Evolutionary conservation across 2,329 filamentous ascomycete genomes (phyloP).

Genomic region (Cadophora malorum): DNA sequence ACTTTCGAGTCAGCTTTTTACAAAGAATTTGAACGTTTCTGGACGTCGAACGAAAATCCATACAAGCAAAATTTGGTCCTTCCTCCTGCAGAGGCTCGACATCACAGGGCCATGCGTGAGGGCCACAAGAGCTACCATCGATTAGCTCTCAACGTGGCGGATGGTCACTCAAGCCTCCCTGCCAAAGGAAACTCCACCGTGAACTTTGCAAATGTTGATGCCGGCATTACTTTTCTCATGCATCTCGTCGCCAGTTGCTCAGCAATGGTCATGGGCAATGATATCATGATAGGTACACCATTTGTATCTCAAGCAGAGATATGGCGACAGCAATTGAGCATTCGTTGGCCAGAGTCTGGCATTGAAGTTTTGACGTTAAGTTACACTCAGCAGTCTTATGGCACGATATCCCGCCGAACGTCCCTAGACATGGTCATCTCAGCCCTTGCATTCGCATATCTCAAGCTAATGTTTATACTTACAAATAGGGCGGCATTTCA

Average conservation of each 20-base stretch:
- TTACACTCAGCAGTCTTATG: too few relatives aligned
- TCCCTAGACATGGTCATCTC: too few relatives aligned
- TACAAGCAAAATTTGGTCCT: not conserved
- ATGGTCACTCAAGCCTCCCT: not conserved
- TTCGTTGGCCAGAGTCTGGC: not conserved
- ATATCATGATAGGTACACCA: conserved; percentile 1
- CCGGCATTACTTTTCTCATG: not conserved
- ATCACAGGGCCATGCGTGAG: not conserved
- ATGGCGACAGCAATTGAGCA: not conserved
- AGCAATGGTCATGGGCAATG: not conserved
- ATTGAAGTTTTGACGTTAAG: not conserved
- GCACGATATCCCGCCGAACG: too few relatives aligned
- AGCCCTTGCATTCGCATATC: too few relatives aligned
- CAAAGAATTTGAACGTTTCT: not conserved
- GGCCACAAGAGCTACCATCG: conserved; percentile 6
- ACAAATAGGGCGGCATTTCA: not conserved
- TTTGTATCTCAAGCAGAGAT: not conserved
- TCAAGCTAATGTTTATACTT: too few relatives aligned
- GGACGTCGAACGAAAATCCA: not conserved
- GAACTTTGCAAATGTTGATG: not conserved
- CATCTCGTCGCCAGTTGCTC: not conserved
- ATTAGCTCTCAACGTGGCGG: not conserved
- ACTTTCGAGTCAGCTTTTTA: not conserved
- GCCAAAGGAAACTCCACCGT: not conserved
- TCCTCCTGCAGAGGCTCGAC: not conserved